Conservation (phyloP, 768 basidiomycete genomes). For the Tulasnella sp. region DNA sequence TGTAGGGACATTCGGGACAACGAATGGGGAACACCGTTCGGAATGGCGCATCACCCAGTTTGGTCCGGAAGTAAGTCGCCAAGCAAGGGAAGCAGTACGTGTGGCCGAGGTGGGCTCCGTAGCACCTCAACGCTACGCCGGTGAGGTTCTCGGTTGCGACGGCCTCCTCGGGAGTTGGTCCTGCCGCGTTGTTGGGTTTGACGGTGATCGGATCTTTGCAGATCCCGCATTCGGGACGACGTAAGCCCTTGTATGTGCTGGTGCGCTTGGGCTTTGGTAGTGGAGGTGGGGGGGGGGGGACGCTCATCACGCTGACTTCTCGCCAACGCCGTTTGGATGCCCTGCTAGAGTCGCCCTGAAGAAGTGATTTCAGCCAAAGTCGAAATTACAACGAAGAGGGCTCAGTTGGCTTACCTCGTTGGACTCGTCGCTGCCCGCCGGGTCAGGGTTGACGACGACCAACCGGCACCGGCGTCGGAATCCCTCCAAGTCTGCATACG, state of each 20-base stretch:
- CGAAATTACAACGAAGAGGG: background rate
- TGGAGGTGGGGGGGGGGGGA: background rate
- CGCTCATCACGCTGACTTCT: background rate
- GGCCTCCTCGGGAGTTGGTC: background rate
- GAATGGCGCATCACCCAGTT: constrained; percentile 4
- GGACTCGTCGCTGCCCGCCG: background rate
- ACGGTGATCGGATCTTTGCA: background rate
- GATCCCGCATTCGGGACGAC: background rate
- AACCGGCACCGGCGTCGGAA: background rate
- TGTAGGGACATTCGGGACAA: constrained; percentile 16
- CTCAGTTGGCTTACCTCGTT: background rate
- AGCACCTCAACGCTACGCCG: background rate
- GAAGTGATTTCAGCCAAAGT: background rate
- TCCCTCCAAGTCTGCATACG: background rate
- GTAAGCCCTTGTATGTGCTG: background rate
- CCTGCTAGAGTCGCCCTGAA: background rate
- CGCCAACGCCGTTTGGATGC: background rate
- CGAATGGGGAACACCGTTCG: constrained; percentile 11
- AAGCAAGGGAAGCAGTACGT: constrained; percentile 18
- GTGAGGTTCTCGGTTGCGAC: background rate
- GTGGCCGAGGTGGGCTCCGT: background rate
- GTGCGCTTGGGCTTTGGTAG: too few relatives aligned
- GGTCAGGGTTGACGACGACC: background rate
- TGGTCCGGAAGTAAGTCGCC: constrained; percentile 2
- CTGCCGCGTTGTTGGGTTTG: background rate